These are phyloP conservation scores for Trichoderma hamatum DNA, from an alignment of 2,329 filamentous ascomycete genomes.

Conservation along the genomic window DNA sequence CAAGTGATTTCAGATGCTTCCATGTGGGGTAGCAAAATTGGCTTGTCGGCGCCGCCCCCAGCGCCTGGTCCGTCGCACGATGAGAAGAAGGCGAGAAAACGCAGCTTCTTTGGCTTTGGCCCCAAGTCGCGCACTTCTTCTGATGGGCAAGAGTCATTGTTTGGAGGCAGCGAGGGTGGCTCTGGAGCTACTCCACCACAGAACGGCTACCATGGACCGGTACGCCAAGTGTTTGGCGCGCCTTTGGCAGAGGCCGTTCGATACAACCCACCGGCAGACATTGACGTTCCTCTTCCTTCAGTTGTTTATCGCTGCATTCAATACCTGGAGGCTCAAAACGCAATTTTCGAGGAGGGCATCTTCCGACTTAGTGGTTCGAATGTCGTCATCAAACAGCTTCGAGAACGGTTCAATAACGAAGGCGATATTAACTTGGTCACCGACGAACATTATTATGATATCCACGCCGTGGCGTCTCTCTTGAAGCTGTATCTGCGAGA, in stretches of 20 bases:
- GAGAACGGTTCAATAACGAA: constrained; percentile 91
- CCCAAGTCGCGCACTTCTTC: constrained; percentile 61
- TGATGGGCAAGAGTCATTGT: constrained; percentile 60
- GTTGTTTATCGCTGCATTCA: constrained; percentile 96
- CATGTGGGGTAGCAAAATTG: constrained; percentile 83
- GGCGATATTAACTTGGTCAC: constrained; percentile 85
- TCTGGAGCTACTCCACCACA: constrained; percentile 49
- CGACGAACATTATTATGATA: constrained; percentile 87
- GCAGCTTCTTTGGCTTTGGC: constrained; percentile 73
- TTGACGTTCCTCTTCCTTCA: constrained; percentile 77
- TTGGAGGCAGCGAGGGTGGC: constrained; percentile 52
- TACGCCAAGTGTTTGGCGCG: constrained; percentile 80
- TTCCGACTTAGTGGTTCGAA: constrained; percentile 98
- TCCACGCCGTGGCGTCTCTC: constrained; percentile 91
- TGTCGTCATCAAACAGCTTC: constrained; percentile 85
- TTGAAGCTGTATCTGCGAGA: constrained; percentile 94
- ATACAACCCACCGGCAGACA: constrained; percentile 72
- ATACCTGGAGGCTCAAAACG: constrained; percentile 82
- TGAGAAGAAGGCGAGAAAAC: constrained; percentile 81
- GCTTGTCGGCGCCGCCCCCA: constrained; percentile 51
- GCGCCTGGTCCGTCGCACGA: constrained; percentile 56
- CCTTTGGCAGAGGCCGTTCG: constrained; percentile 84
- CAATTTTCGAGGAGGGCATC: constrained; percentile 86
- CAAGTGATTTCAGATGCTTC: constrained; percentile 79
- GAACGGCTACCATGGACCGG: constrained; percentile 53